Evolutionary conservation across 306 rosid species (phyloP).

Genomic region (Benincasa hispida): DNA sequence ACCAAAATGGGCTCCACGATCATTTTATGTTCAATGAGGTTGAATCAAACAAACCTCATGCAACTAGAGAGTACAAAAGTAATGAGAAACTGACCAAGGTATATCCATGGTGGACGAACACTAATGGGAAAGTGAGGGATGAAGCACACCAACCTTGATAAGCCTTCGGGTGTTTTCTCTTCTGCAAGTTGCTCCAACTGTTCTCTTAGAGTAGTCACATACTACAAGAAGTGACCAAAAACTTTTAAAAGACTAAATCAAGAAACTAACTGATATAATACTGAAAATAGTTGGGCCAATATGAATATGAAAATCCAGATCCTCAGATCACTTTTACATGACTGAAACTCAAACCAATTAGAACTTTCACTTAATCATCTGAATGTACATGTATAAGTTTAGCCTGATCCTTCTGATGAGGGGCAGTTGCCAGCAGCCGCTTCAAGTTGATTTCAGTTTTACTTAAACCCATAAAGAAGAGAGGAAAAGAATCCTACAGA

Average conservation of each 20-base stretch:
- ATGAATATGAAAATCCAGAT: not conserved
- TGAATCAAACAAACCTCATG: not conserved
- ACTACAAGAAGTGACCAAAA: slow-evolving; percentile 29
- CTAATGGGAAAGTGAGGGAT: not conserved
- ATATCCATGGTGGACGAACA: not conserved
- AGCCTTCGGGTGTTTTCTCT: slow-evolving; percentile 68
- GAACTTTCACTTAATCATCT: not conserved
- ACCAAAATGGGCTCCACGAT: not conserved
- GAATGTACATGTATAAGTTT: slow-evolving; percentile 72
- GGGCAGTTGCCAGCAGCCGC: slow-evolving; percentile 79
- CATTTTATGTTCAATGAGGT: not conserved
- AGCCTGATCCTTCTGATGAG: slow-evolving; percentile 74
- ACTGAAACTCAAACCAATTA: not conserved
- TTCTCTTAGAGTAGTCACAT: slow-evolving; percentile 79
- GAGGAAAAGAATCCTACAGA: slow-evolving; percentile 14
- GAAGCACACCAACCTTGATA: slow-evolving; percentile 43
- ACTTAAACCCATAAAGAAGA: slow-evolving; percentile 46
- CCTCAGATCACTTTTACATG: not conserved
- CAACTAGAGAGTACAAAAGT: not conserved
- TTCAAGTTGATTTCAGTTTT: slow-evolving; percentile 77
- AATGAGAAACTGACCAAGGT: not conserved
- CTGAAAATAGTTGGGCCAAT: not conserved
- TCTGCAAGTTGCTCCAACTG: slow-evolving; percentile 72
- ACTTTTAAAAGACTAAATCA: slow-evolving; percentile 1
- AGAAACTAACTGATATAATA: not conserved